Evolutionary conservation across 169 alveolate genomes (phyloP).

Genomic region (Eimeria brunetti): DNA sequence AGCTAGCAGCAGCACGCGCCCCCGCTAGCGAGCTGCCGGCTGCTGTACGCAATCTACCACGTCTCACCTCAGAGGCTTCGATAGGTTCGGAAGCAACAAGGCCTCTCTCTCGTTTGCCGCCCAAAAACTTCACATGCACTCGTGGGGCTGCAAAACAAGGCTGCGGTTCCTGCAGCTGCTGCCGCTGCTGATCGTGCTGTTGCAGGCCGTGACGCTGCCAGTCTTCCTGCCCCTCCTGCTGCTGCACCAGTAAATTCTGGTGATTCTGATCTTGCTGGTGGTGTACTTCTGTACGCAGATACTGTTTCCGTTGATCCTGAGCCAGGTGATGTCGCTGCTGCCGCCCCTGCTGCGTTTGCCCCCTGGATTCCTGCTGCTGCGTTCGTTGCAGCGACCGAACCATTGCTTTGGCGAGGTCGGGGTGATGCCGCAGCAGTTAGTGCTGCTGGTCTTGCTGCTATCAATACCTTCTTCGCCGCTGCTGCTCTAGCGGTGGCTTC

Average conservation of each 20-base stretch:
- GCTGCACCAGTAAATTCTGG: not conserved
- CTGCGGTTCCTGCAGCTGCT: not conserved
- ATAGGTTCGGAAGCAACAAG: constrained; percentile 48
- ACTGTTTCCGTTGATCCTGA: constrained; percentile 1
- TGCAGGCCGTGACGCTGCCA: not conserved
- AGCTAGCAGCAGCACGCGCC: not conserved
- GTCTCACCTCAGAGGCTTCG: constrained; percentile 4
- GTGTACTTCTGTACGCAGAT: not conserved
- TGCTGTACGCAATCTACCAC: not conserved
- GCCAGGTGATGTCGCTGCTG: not conserved
- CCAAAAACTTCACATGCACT: constrained; percentile 21
- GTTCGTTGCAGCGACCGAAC: not conserved
- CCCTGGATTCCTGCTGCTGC: constrained; percentile 23
- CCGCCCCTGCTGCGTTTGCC: not conserved
- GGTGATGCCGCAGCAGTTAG: not conserved
- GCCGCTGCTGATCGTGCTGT: constrained; percentile 18
- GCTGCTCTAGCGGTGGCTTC: not conserved
- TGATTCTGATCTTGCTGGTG: not conserved
- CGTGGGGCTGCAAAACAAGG: not conserved
- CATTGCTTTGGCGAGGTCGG: not conserved
- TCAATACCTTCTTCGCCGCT: not conserved
- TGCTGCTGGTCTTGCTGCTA: not conserved
- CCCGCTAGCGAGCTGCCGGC: not conserved
- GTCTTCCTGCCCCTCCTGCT: not conserved
- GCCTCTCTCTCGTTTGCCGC: constrained; percentile 9